These are phyloP conservation scores for Sonneratia caseolaris DNA, from an alignment of 345 rosid species.

Conservation along the genomic window DNA sequence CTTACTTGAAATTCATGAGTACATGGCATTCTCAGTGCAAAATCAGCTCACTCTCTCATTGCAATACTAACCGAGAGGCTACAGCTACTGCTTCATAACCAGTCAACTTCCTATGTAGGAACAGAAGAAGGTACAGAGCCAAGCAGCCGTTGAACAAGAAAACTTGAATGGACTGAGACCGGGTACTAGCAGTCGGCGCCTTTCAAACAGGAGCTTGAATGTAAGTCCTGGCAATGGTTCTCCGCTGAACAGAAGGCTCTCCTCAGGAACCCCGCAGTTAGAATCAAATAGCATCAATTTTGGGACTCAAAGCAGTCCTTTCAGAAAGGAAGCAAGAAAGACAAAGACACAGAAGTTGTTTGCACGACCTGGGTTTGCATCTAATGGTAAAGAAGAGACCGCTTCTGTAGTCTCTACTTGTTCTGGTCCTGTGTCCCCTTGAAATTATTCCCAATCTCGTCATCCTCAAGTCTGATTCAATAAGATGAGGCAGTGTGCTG, in stretches of 20 bases:
- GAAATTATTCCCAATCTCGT: background rate
- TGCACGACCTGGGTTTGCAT: constrained; percentile 23
- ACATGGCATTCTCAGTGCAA: background rate
- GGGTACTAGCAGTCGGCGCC: constrained; percentile 41
- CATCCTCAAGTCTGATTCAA: background rate
- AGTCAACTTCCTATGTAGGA: constrained; percentile 28
- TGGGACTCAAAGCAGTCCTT: constrained; percentile 38
- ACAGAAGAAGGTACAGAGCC: constrained; percentile 57
- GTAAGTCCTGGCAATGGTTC: constrained; percentile 40
- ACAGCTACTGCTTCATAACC: background rate
- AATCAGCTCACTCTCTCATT: background rate
- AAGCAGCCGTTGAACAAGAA: constrained; percentile 40
- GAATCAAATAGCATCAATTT: constrained; percentile 34
- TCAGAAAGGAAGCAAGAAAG: constrained; percentile 41
- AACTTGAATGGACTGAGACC: constrained; percentile 43
- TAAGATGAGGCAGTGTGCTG: background rate
- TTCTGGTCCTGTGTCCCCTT: constrained; percentile 73
- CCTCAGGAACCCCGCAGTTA: constrained; percentile 35
- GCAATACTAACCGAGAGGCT: background rate
- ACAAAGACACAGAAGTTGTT: constrained; percentile 26
- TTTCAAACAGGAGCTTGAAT: constrained; percentile 45
- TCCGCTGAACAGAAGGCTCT: constrained; percentile 45
- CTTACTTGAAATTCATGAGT: background rate
- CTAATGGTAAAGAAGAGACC: constrained; percentile 52
- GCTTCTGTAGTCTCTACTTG: constrained; percentile 63